Base-by-base conservation (phyloP, 192 early-diverging fungal species). In the Diversispora eburnea region DNA sequence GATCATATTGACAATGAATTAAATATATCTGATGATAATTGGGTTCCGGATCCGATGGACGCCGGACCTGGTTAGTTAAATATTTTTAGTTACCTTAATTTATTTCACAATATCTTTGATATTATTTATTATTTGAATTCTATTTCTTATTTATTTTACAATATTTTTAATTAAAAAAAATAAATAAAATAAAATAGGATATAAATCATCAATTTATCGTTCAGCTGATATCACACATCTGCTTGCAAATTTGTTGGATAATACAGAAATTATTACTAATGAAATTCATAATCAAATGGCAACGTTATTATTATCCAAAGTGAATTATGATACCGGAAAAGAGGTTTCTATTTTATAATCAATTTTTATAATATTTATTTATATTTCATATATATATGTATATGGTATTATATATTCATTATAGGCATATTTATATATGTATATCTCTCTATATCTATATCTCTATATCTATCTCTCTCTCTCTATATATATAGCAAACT, bases 171-270 rank as follows among this genome's bases (percentile, higher is more conserved):
- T 33, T 33, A 33, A 33, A 33, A 33, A 33, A n/a, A 8, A n/a
- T n/a, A n/a, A n/a, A n/a, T n/a, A n/a, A n/a, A n/a, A n/a, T n/a
- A 15, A 33, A 20, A 49, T 42, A 77, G 76, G 71, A 42, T 71
- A 75, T 46, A 70, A 77, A 41, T 75, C 72, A 20, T 71, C 66
- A n/a, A 74, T 70, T 22, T 76, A 76, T 41, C 65, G 65, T 12
- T 78, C 70, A 9, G 72, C 75, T n/a, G 91, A 94, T 78, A 88
- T 91, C 7, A 85, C 90, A 19, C 84, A 84, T 62, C 78, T 89
- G 13, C 82, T 94, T 13, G 83, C 89, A 10, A 85, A 80, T 65
- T 88, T 93, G 12, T 94, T 88, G 69, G 89, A 92, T 69, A 84
- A 83, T 13, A 84, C 84, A 25, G 88, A 90, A 10, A 80, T 87